Conservation (phyloP, 176 grass and related monocot species). For the Calamus simplicifolius region DNA sequence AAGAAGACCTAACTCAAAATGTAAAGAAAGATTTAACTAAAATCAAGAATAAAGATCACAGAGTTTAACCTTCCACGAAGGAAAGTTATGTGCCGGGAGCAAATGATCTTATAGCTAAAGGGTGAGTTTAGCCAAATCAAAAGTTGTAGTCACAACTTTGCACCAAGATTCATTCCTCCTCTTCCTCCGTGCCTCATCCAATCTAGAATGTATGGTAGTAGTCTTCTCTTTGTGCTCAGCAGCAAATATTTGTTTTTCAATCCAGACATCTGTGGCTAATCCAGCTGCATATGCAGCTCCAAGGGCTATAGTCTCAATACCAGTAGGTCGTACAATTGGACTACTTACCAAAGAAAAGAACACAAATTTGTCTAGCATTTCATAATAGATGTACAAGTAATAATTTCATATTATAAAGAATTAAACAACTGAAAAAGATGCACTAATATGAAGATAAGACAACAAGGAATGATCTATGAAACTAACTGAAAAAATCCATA, state of each 20-base stretch:
- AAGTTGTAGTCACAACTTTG: constrained; percentile 62
- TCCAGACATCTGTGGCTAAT: constrained; percentile 58
- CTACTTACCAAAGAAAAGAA: constrained; percentile 13
- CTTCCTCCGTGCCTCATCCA: constrained; percentile 33
- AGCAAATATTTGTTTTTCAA: constrained; percentile 34
- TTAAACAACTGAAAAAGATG: too few species aligned
- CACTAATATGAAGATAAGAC: too few species aligned
- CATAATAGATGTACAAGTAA: too few species aligned
- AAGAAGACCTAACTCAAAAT: too few species aligned
- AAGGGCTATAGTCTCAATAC: constrained; percentile 75
- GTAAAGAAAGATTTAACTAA: too few species aligned
- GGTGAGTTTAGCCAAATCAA: constrained; percentile 64
- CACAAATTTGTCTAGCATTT: too few species aligned
- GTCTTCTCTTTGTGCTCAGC: constrained; percentile 49
- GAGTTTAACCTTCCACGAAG: too few species aligned
- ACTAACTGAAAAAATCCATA: too few species aligned
- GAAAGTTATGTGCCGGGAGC: too few species aligned
- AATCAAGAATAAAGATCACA: too few species aligned
- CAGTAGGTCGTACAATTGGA: constrained; percentile 63
- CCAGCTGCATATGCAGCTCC: constrained; percentile 87
- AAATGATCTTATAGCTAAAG: neutral
- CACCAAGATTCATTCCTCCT: constrained; percentile 58
- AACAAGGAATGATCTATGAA: too few species aligned
- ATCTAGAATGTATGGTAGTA: constrained; percentile 31
- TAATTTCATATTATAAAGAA: too few species aligned